Evolutionary conservation across 1,284 basidiomycete genomes (phyloP).

Genomic region (Chondrostereum purpureum): DNA sequence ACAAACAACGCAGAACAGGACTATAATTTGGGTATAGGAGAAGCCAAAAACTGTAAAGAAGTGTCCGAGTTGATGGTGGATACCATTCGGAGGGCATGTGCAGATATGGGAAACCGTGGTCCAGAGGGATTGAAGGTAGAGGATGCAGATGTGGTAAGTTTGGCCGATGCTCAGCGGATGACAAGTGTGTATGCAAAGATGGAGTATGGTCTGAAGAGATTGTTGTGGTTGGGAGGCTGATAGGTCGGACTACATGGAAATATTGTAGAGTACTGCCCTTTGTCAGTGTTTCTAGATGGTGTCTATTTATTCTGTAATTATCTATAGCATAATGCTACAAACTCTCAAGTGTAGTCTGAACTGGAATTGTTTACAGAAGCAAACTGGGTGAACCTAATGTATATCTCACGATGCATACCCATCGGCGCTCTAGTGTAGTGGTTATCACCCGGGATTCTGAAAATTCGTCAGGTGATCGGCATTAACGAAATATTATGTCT

Average conservation of each 20-base stretch:
- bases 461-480: neutral
- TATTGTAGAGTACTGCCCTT: neutral
- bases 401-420: neutral
- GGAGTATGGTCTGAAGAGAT: conserved; percentile 84
- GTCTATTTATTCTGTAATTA: neutral
- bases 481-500: too few relatives aligned
- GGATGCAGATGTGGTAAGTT: conserved; percentile 70
- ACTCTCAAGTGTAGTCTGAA: neutral
- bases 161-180: conserved; percentile 74
- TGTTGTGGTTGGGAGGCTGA: conserved; percentile 77
- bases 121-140: conserved; percentile 49
- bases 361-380: neutral
- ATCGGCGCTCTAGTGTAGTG: neutral
- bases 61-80: conserved; percentile 72
- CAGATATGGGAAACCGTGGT: conserved; percentile 44
- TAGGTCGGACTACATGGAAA: neutral
- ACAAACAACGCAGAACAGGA: conserved; percentile 28
- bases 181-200: conserved; percentile 83
- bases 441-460: neutral
- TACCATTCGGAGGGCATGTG: conserved; percentile 61
- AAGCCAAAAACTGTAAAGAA: conserved; percentile 67
- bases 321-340: too few relatives aligned
- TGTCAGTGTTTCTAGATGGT: neutral
- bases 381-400: neutral
- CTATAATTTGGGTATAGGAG: conserved; percentile 32